Evolutionary conservation across 768 basidiomycete genomes (phyloP), one percentile per base, ranked within the genome.

Genomic region (Suillus decipiens): DNA sequence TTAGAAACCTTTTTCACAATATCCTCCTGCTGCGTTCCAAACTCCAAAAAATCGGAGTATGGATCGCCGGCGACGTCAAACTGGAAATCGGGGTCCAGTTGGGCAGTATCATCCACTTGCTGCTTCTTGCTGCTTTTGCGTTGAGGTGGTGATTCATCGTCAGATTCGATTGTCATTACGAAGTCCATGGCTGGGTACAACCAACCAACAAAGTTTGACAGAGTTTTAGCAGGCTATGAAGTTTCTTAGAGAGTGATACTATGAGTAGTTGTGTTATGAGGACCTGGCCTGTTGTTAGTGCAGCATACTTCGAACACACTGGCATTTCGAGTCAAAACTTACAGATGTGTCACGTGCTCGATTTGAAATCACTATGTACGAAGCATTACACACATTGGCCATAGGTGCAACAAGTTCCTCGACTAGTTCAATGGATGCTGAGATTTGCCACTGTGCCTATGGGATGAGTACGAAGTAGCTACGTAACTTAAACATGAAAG

Each of bases 121-220:
- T 63, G 41, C 59, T 70, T 69, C 48, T 67, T 71, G 41, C 67
- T 67, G 5, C 67, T 67, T 43, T 66, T 65, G 31, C 65, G 69
- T 50, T 31, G 64, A 24, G 71, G 64, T n/a, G 62, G 66, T 37
- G 85, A 86, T 72, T 92, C 92, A 24, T 78, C 77, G 68, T 93
- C 93, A 33, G 93, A 94, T 69, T 93, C 92, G 51, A 95, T 82
- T 1, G 93, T 95, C 84, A 91, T 85, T 58, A 93, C 81, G 77
- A 90, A 92, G 75, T 93, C 91, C 74, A 75, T 75, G 62, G 54
- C 28, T 57, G 28, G 17, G 41, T 56, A 15, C 33, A 11, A 33
- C 19, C 51, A n/a, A 53, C 51, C 33, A 34, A n/a, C 51, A 34
- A 37, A 17, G 22, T 39, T 11, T 11, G 10, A 33, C 15, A 17